Percentiles rank a stretch among this genome's conserved stretches.
Conservation (phyloP, 108 stramenopile species). For the Nitzschia sp. region DNA sequence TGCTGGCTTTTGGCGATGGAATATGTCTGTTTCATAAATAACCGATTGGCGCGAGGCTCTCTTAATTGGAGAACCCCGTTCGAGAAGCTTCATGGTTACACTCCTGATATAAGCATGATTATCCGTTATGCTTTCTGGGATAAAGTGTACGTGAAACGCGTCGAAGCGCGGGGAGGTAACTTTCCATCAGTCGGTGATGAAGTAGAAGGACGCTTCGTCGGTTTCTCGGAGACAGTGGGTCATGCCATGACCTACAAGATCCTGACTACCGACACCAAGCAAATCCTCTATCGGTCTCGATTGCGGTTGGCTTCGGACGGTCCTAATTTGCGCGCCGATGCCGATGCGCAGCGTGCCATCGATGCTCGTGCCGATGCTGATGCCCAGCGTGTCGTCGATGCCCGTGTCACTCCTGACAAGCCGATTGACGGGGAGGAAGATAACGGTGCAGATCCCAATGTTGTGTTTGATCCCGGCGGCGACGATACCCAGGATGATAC, state of each 20-base stretch:
- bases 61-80: constrained; percentile 25
- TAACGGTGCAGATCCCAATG: not conserved
- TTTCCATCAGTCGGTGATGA: too few relatives aligned
- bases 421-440: not conserved
- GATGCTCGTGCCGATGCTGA: too few relatives aligned
- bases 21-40: too few relatives aligned
- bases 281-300: constrained; percentile 29
- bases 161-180: too few relatives aligned
- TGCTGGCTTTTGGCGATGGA: too few relatives aligned
- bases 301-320: constrained; percentile 1
- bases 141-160: constrained; percentile 20
- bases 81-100: not conserved
- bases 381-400: too few relatives aligned
- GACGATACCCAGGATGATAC: too few relatives aligned
- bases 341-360: not conserved
- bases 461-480: not conserved
- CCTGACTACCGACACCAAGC: constrained; percentile 2
- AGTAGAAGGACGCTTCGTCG: too few relatives aligned
- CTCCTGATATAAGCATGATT: too few relatives aligned
- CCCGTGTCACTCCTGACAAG: too few relatives aligned
- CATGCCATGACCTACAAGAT: too few relatives aligned
- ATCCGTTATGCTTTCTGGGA: constrained; percentile 34
- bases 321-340: constrained; percentile 1
- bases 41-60: constrained; percentile 2
- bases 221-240: too few relatives aligned